These are phyloP conservation scores for Amanita thiersii DNA, from an alignment of 768 basidiomycete genomes.

Conservation along the genomic window DNA sequence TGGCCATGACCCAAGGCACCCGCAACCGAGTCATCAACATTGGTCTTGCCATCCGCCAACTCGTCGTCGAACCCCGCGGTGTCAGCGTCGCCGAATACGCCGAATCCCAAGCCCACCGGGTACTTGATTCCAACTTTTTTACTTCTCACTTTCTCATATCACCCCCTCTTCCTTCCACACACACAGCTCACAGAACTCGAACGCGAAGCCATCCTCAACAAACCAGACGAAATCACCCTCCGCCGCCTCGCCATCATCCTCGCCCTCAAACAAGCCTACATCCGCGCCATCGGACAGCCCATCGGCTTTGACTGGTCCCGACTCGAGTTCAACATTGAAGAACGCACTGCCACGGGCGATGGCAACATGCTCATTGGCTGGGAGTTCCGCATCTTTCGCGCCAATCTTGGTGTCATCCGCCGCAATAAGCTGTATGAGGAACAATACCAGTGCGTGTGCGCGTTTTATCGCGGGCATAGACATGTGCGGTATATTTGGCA, in stretches of 20 bases:
- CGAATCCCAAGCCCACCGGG: slow-evolving; percentile 72
- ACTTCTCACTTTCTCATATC: neutral
- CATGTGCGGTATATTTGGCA: slow-evolving; percentile 70
- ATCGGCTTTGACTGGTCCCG: slow-evolving; percentile 75
- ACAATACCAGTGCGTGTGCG: slow-evolving; percentile 68
- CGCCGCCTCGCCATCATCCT: slow-evolving; percentile 73
- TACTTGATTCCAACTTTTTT: slow-evolving; percentile 26
- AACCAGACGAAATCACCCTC: slow-evolving; percentile 56
- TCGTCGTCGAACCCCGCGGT: slow-evolving; percentile 53
- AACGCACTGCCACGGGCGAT: slow-evolving; percentile 56
- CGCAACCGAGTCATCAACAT: slow-evolving; percentile 73
- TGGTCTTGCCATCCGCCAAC: slow-evolving; percentile 70
- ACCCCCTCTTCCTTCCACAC: slow-evolving; percentile 14
- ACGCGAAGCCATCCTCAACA: slow-evolving; percentile 26
- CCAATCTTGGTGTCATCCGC: slow-evolving; percentile 62
- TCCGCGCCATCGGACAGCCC: slow-evolving; percentile 78
- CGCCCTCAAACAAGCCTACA: slow-evolving; percentile 74
- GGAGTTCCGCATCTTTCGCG: slow-evolving; percentile 80
- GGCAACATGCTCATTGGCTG: slow-evolving; percentile 65
- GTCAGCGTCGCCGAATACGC: slow-evolving; percentile 55
- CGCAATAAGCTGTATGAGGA: slow-evolving; percentile 50
- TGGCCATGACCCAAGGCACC: slow-evolving; percentile 78
- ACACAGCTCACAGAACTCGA: slow-evolving; percentile 33
- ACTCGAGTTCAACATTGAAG: slow-evolving; percentile 71
- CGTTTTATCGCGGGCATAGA: slow-evolving; percentile 63